phyloP scores from a whole-genome alignment of 495 filamentous ascomycete species.

The Rhizodiscina lignyota region DNA sequence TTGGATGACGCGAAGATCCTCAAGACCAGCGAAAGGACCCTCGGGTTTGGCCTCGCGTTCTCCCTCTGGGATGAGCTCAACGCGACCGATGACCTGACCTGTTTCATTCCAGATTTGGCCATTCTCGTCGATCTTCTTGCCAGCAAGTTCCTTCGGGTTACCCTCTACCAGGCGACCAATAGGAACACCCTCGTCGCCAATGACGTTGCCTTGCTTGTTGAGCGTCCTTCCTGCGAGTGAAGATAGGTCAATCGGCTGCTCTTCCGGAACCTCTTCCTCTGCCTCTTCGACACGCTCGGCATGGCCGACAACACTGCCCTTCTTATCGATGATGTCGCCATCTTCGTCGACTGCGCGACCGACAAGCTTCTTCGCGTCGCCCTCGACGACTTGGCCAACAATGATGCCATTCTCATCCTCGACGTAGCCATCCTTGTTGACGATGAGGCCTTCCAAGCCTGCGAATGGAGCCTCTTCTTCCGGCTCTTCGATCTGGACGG shows the following conservation, averaged over 20 bases:
- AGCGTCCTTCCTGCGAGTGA: slow-evolving; percentile 46
- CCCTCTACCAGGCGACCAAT: slow-evolving; percentile 56
- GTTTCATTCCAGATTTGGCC: slow-evolving; percentile 61
- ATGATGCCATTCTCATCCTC: slow-evolving; percentile 42
- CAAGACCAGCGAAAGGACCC: slow-evolving; percentile 59
- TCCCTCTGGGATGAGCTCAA: slow-evolving; percentile 54
- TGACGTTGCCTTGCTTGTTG: slow-evolving; percentile 69
- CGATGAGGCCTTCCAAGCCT: slow-evolving; percentile 44
- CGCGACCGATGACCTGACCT: slow-evolving; percentile 56
- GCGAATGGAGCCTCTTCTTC: slow-evolving; percentile 45
- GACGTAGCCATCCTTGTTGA: slow-evolving; percentile 40
- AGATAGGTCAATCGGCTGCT: slow-evolving; percentile 36
- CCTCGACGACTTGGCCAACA: slow-evolving; percentile 41
- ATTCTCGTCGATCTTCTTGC: slow-evolving; percentile 51
- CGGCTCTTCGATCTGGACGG: slow-evolving; percentile 28
- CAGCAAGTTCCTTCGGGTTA: slow-evolving; percentile 46
- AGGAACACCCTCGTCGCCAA: slow-evolving; percentile 51
- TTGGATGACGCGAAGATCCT: slow-evolving; percentile 48
- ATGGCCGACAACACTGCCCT: slow-evolving; percentile 42
- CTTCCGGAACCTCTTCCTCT: slow-evolving; percentile 19
- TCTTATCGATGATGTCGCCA: slow-evolving; percentile 45
- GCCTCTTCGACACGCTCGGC: slow-evolving; percentile 41
- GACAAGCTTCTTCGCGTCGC: slow-evolving; percentile 45
- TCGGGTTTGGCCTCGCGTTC: slow-evolving; percentile 57
- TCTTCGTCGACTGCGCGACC: slow-evolving; percentile 47